A percentile compares a stretch with the other conserved stretches of the same genome.
phyloP scores from a whole-genome alignment of 2,329 filamentous ascomycete species.

The Colletotrichum falcatum region DNA sequence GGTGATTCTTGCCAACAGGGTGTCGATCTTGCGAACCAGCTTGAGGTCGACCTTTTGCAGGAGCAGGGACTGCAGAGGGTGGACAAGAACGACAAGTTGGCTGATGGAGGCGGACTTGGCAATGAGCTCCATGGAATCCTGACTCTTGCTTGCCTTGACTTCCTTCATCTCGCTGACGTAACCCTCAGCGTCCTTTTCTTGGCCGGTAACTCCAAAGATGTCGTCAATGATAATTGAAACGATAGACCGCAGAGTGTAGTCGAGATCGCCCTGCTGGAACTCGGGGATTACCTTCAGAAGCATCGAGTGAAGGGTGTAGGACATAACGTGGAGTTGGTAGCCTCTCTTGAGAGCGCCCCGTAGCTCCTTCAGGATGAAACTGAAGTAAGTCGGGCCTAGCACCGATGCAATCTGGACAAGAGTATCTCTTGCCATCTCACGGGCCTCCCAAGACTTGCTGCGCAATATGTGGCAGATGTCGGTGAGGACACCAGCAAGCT shows the following conservation, averaged over 20 bases:
- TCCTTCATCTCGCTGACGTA: slow-evolving; percentile 97
- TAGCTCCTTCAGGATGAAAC: slow-evolving; percentile 93
- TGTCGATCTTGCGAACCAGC: slow-evolving; percentile 90
- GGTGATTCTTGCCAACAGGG: slow-evolving; percentile 84
- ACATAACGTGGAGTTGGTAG: slow-evolving; percentile 94
- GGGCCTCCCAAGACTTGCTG: slow-evolving; percentile 87
- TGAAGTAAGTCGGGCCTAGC: slow-evolving; percentile 85
- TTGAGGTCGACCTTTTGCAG: slow-evolving; percentile 86
- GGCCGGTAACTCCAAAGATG: slow-evolving; percentile 90
- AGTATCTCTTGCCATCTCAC: slow-evolving; percentile 91
- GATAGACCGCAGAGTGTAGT: slow-evolving; percentile 85
- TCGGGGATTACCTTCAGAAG: slow-evolving; percentile 79
- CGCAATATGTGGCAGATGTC: slow-evolving; percentile 94
- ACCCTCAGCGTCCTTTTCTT: slow-evolving; percentile 97
- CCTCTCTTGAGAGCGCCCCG: slow-evolving; percentile 84
- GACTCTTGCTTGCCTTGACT: slow-evolving; percentile 97
- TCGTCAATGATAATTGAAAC: slow-evolving; percentile 95
- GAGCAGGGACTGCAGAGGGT: slow-evolving; percentile 82
- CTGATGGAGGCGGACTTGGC: slow-evolving; percentile 83
- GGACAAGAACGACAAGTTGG: slow-evolving; percentile 79
- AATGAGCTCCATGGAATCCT: slow-evolving; percentile 95
- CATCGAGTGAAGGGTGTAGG: slow-evolving; percentile 94
- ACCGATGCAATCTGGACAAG: slow-evolving; percentile 85
- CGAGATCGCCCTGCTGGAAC: slow-evolving; percentile 84
- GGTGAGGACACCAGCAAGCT: slow-evolving; percentile 85